These are phyloP conservation scores for Vaccinium macrocarpon DNA, from an alignment of 148 eudicot genomes.

Conservation along the genomic window DNA sequence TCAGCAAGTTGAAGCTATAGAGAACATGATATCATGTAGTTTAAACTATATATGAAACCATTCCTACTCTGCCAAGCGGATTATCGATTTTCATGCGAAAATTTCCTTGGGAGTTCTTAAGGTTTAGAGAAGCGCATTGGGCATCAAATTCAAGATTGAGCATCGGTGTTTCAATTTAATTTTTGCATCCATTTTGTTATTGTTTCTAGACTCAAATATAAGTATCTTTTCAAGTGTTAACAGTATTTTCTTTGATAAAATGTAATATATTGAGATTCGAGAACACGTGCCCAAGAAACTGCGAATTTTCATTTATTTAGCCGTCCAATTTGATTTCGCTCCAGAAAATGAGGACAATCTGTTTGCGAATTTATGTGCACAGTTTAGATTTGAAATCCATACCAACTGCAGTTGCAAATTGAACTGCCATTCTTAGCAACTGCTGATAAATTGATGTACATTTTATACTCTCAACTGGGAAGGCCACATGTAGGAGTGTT, in stretches of 20 bases:
- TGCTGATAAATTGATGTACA: too few species aligned
- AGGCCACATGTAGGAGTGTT: too few species aligned
- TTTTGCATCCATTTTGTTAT: neutral
- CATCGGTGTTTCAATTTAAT: neutral
- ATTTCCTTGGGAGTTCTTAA: neutral
- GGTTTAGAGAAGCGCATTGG: neutral
- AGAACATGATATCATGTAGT: neutral
- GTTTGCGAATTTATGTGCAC: neutral
- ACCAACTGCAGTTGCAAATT: neutral
- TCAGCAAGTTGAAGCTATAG: slow-evolving; percentile 75
- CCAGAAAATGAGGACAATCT: neutral
- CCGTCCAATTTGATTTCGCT: neutral
- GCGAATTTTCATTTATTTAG: neutral
- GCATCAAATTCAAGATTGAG: neutral
- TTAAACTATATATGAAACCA: neutral
- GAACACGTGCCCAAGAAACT: neutral
- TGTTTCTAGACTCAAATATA: neutral
- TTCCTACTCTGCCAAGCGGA: neutral
- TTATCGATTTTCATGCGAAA: neutral
- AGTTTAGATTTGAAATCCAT: neutral
- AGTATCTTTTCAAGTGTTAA: neutral
- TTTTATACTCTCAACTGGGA: too few species aligned
- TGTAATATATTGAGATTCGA: neutral
- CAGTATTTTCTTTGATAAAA: neutral
- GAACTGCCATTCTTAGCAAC: too few species aligned